Evolutionary conservation across 108 stramenopile species (phyloP), one percentile per base, ranked within the genome.

Genomic region (Asterionellopsis glacialis): DNA sequence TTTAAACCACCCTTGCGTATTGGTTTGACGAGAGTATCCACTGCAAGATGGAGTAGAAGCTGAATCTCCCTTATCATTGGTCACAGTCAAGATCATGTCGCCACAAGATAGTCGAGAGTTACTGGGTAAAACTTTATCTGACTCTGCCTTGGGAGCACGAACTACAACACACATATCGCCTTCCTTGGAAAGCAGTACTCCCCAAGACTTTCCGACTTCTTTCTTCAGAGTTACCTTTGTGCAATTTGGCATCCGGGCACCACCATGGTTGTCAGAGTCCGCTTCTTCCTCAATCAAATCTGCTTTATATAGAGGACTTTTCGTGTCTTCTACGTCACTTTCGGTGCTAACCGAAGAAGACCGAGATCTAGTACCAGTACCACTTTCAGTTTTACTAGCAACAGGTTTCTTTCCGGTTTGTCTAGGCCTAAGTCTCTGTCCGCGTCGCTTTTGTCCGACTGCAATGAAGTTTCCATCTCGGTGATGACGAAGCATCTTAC

Each of bases 401-500:
- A 5, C 16, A 19, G 23, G 4, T n/a, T 26, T 25, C 18, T 16
- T n/a, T 11, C 45, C 25, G 1, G 23, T 7, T 22, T 16, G 43
- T 12, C 21, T 26, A 23, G 21, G 24, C 16, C 38, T 55, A 7
- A 55, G 22, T 12, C 64, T 27, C 53, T 65, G 45, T 12, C 27
- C 55, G 11, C 64, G 21, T 18, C 54, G 55, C 64, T 56, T 45
- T 43, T 26, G 38, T 13, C 55, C 55, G 21, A 38, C 64, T 16
- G 9, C 15, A 10, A 41, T 28, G 13, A 38, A n/a, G n/a, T 57
- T 38, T 39, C 56, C 56, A 43, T 24, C 18, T 22, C 22, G 21
- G 22, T 65, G 64, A 45, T 65, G 64, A 22, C 16, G 19, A n/a
- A 65, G 40, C 55, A 65, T 24, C 12, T 41, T 58, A 42, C 21